phyloP scores from a whole-genome alignment of 345 rosid species.

The Cardamine resedifolia region DNA sequence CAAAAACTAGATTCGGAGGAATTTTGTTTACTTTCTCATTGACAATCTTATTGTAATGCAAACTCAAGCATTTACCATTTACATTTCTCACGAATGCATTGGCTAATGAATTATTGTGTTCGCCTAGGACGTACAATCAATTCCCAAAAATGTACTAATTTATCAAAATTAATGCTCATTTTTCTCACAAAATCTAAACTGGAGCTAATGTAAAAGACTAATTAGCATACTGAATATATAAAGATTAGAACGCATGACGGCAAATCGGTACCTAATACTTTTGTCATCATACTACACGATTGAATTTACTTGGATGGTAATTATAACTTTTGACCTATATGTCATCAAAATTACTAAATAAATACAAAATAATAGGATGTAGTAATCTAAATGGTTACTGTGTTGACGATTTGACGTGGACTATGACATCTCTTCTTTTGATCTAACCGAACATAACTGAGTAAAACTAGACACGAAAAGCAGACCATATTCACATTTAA shows the following conservation, averaged over 20 bases:
- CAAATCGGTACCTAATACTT: slow-evolving; percentile 3
- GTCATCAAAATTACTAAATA: background rate
- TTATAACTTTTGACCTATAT: background rate
- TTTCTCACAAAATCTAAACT: background rate
- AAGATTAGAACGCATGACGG: background rate
- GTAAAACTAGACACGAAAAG: background rate
- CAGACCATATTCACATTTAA: background rate
- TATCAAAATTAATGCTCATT: background rate
- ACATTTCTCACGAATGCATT: background rate
- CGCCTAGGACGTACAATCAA: background rate
- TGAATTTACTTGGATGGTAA: background rate
- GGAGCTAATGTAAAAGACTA: background rate
- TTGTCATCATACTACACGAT: background rate
- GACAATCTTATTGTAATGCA: background rate
- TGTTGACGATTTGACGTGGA: slow-evolving; percentile 13
- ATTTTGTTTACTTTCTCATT: background rate
- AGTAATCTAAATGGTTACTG: background rate
- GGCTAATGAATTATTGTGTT: background rate
- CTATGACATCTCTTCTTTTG: slow-evolving; percentile 12
- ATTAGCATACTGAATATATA: background rate
- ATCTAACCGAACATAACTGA: slow-evolving; percentile 15
- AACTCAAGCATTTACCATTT: background rate
- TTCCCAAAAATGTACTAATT: background rate
- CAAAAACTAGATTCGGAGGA: background rate
- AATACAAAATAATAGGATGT: background rate